phyloP scores from a whole-genome alignment of 1,284 basidiomycete genomes.

The Malassezia japonica region DNA sequence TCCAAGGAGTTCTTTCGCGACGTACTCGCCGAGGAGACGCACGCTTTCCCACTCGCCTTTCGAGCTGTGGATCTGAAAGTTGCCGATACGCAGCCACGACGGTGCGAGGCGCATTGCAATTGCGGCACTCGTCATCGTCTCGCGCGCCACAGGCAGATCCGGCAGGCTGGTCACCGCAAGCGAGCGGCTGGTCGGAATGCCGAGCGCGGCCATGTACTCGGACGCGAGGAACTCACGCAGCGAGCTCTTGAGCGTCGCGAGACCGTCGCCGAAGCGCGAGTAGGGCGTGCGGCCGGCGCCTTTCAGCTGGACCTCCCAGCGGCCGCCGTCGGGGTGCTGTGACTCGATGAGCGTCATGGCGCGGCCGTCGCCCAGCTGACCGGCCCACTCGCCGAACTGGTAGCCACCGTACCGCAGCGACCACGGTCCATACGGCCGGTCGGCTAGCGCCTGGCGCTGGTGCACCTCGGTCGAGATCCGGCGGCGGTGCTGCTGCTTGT shows the following conservation, averaged over 20 bases:
- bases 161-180: constrained; percentile 72
- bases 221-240: constrained; percentile 65
- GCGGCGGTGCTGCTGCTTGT: background rate
- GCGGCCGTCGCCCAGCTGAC: constrained; percentile 91
- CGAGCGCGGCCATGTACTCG: constrained; percentile 72
- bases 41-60: constrained; percentile 54
- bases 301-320: constrained; percentile 76
- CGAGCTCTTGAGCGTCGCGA: constrained; percentile 82
- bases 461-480: background rate
- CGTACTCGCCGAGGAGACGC: constrained; percentile 54
- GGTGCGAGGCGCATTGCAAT: constrained; percentile 75
- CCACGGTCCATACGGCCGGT: constrained; percentile 29
- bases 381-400: constrained; percentile 87
- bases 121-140: constrained; percentile 68
- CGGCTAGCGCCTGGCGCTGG: background rate
- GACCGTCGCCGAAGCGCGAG: constrained; percentile 77
- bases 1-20: constrained; percentile 59
- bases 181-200: constrained; percentile 79
- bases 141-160: constrained; percentile 64
- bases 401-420: constrained; percentile 45
- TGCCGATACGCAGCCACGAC: constrained; percentile 84
- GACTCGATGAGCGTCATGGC: constrained; percentile 74
- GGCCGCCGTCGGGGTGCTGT: constrained; percentile 51
- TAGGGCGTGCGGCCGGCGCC: constrained; percentile 90
- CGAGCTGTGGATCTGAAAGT: constrained; percentile 72